phyloP scores from a whole-genome alignment of 768 basidiomycete species.

The Erythrobasidium yunnanense region DNA sequence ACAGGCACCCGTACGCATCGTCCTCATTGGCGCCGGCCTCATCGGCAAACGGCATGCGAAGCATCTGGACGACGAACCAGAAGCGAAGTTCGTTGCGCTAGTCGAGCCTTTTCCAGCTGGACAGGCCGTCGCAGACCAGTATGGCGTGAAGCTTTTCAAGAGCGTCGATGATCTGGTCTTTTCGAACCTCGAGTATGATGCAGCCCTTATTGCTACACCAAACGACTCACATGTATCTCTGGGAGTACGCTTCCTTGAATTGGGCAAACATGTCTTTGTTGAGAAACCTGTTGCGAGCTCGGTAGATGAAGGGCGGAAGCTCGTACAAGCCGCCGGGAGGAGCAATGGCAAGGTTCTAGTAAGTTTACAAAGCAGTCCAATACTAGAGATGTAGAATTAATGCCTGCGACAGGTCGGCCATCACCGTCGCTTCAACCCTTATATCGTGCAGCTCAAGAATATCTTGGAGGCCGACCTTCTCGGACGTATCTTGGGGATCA shows the following conservation, averaged over 20 bases:
- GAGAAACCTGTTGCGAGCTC: conserved; percentile 34
- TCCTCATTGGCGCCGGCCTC: conserved; percentile 22
- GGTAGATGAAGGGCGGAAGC: neutral
- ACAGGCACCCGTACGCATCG: neutral
- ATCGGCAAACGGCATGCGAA: conserved; percentile 33
- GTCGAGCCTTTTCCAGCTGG: conserved; percentile 32
- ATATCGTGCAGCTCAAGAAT: conserved; percentile 5
- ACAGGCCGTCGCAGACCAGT: neutral
- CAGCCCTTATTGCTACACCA: conserved; percentile 31
- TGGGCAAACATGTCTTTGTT: conserved; percentile 30
- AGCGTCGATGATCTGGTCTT: conserved; percentile 29
- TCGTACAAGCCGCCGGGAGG: conserved; percentile 22
- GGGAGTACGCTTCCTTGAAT: conserved; percentile 20
- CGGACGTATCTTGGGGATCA: conserved; percentile 23
- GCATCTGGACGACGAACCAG: conserved; percentile 26
- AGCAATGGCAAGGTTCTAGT: conserved; percentile 12
- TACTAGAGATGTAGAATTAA: too few species aligned
- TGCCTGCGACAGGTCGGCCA: too few species aligned
- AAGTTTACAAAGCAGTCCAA: too few species aligned
- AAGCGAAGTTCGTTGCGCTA: conserved; percentile 21
- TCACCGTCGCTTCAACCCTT: conserved; percentile 34
- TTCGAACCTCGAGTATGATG: conserved; percentile 27
- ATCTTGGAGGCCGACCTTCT: conserved; percentile 20
- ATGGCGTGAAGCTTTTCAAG: conserved; percentile 10
- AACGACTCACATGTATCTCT: conserved; percentile 33